Evolutionary conservation across 1,139 yeast species (phyloP), one percentile per base, ranked within the genome.

Genomic region (Kurtzmaniella quercitrusa): DNA sequence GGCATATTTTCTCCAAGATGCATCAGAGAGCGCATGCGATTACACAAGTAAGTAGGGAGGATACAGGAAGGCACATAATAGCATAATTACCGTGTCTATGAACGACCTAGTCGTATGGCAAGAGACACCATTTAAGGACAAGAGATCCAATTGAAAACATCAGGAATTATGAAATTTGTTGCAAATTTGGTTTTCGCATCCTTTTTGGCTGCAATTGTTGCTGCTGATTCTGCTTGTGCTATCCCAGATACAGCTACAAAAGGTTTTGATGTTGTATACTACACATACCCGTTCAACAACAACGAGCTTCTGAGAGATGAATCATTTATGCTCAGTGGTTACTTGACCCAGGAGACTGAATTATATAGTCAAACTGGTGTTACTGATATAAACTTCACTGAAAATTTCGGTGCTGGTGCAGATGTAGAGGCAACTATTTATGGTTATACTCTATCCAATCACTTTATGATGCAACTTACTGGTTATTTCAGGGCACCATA

Each of bases 351-450:
- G 15, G 22, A 35, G 20, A 8, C 23, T 5, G 23, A 15, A 6
- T 9, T 18, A 8, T 18, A n/a, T 20, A 5, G 21, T 17, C 22
- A 12, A 19, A 17, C 38, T 18, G 40, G 40, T 3, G 36, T 38
- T 34, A 38, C 40, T 11, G 36, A 38, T 11, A 38, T 38, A 12
- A 38, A 38, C 15, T 28, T 38, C 38, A 33, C 15, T 7, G 12
- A 16, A 14, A 6, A 15, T 14, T 35, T 15, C 26, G 12, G 12
- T 28, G 12, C 15, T 8, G 33, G 33, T 11, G 15, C 12, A 28
- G 15, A 9, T 11, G 33, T n/a, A 11, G 33, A n/a, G 12, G 15
- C 15, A 9, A 28, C 12, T n/a, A 9, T 28, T 28, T 28, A 28
- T n/a, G 33, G 33, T n/a, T 11, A 28, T 5, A n/a, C 12, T 28